A percentile compares a stretch with the other conserved stretches of the same genome.
These are phyloP conservation scores for Cinchona pubescens DNA, from an alignment of 257 asterid species.

Conservation along the genomic window DNA sequence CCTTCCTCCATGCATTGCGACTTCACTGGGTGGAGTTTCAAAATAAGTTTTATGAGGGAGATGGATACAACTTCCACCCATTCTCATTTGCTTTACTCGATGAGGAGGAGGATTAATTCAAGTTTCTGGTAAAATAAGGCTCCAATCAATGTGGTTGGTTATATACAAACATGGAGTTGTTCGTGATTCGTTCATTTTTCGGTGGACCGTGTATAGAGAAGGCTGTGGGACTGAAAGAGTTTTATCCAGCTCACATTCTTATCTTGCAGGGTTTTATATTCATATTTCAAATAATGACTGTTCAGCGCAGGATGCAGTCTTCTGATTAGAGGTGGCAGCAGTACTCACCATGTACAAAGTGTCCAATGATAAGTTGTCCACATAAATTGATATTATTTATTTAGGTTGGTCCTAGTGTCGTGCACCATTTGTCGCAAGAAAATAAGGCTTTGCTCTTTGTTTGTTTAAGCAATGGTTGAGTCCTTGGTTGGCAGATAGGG, in stretches of 20 bases:
- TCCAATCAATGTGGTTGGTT: conserved; percentile 28
- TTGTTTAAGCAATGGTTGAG: neutral
- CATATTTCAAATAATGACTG: conserved; percentile 17
- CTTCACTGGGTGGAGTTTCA: conserved; percentile 99
- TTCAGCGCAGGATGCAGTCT: neutral
- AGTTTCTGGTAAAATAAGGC: conserved; percentile 13
- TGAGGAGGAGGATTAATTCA: conserved; percentile 66
- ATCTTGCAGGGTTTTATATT: conserved; percentile 3
- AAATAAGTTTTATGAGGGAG: conserved; percentile 95
- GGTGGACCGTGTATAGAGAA: conserved; percentile 34
- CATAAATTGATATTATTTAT: conserved; percentile 5
- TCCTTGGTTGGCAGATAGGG: neutral
- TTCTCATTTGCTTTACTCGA: conserved; percentile 57
- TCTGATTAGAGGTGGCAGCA: neutral
- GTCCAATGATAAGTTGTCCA: neutral
- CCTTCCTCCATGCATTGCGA: conserved; percentile 92
- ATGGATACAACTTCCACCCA: conserved; percentile 86
- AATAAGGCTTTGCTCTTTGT: conserved; percentile 1
- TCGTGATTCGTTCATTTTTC: conserved; percentile 39
- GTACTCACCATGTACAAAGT: conserved; percentile 10
- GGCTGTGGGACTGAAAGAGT: conserved; percentile 18
- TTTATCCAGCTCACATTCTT: neutral
- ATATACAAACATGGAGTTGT: conserved; percentile 29
- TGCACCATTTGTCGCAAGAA: conserved; percentile 15
- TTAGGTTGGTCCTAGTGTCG: neutral